Conservation (phyloP, 108 stramenopile species). For the Cafeteria roenbergensis region DNA sequence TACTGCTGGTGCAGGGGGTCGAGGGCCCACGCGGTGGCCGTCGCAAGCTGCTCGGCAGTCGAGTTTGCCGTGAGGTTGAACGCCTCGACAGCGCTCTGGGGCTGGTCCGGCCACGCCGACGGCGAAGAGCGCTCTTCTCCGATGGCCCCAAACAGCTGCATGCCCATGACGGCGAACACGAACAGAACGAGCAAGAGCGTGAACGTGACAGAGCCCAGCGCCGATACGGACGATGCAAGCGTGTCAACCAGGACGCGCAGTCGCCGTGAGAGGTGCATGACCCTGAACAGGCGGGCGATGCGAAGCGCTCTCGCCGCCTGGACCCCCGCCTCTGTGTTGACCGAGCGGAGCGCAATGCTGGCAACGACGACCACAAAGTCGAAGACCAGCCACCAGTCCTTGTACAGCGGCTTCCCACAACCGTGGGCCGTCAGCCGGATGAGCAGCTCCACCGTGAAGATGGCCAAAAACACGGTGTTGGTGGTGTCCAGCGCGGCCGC, state of each 20-base stretch:
- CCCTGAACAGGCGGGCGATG: background rate
- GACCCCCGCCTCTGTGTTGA: background rate
- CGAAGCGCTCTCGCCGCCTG: background rate
- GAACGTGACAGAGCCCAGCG: background rate
- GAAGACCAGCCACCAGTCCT: background rate
- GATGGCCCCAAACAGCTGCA: background rate
- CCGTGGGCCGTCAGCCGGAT: background rate
- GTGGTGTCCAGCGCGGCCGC: background rate
- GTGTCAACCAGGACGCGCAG: background rate
- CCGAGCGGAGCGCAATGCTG: background rate
- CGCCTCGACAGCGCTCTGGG: no score
- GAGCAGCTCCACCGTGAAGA: background rate
- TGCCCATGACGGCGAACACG: background rate
- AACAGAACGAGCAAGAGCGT: background rate
- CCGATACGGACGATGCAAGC: background rate
- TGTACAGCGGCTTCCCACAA: background rate
- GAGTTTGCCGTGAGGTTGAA: no score
- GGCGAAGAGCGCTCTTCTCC: background rate
- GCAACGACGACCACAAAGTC: background rate
- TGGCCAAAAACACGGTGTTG: background rate
- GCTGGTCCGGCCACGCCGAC: no score
- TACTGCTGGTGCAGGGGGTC: background rate
- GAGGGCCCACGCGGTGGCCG: background rate
- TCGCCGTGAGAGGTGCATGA: background rate
- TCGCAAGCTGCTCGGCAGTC: background rate